Conservation (phyloP, 768 basidiomycete genomes). For the Podaxis sp. region DNA sequence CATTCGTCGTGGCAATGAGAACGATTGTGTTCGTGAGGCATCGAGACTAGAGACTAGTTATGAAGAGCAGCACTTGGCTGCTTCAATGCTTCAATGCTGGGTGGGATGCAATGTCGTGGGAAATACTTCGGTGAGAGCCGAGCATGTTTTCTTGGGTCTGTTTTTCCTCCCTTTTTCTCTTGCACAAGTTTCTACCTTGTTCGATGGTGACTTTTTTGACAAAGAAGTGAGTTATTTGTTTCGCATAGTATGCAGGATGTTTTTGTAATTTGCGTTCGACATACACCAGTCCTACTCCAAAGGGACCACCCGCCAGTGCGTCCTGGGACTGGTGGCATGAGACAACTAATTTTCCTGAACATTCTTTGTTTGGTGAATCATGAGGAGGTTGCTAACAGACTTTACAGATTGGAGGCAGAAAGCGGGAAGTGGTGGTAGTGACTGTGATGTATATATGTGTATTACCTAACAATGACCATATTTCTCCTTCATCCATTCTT, state of each 20-base stretch:
- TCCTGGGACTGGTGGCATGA: slow-evolving; percentile 68
- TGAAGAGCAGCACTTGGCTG: not conserved
- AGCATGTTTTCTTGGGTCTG: not conserved
- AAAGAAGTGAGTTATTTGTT: not conserved
- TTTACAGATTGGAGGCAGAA: not conserved
- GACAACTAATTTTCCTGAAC: slow-evolving; percentile 59
- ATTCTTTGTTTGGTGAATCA: slow-evolving; percentile 12
- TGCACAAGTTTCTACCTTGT: not conserved
- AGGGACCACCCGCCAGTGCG: slow-evolving; percentile 72
- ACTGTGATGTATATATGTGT: not conserved
- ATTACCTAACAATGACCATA: not conserved
- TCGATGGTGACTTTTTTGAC: not conserved
- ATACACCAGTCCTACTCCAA: slow-evolving; percentile 52
- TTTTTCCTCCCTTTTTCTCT: not conserved
- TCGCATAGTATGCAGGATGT: slow-evolving; percentile 37
- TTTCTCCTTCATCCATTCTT: not conserved
- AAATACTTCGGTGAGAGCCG: not conserved
- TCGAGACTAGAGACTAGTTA: not conserved
- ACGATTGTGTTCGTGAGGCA: slow-evolving; percentile 7
- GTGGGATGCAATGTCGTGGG: slow-evolving; percentile 7
- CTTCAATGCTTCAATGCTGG: not conserved
- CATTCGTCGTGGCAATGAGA: slow-evolving; percentile 37
- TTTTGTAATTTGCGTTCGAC: slow-evolving; percentile 92
- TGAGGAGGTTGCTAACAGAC: not conserved
- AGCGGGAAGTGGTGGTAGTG: slow-evolving; percentile 1